Conservation (phyloP, 83 land plant genomes). For the Picea engelmannii region DNA sequence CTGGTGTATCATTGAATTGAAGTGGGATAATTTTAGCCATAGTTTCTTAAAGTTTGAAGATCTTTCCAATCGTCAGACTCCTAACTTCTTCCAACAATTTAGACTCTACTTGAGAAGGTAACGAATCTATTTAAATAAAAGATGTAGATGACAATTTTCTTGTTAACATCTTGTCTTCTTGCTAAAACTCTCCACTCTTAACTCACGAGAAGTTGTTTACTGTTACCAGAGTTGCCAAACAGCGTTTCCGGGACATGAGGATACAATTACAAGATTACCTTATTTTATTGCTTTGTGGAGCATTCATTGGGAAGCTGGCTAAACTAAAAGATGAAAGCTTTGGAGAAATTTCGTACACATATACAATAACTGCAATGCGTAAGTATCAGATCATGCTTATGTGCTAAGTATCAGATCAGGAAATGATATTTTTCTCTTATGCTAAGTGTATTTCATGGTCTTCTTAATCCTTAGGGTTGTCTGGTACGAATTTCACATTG, state of each 20-base stretch:
- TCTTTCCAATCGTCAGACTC: slow-evolving; percentile 72
- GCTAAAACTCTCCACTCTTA: not conserved
- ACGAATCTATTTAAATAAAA: not conserved
- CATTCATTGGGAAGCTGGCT: slow-evolving; percentile 81
- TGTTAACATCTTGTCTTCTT: not conserved
- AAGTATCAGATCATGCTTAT: slow-evolving; percentile 28
- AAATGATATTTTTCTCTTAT: not conserved
- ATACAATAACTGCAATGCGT: slow-evolving; percentile 93
- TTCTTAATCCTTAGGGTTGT: not conserved
- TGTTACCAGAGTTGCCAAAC: slow-evolving; percentile 79
- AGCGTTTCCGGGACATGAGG: slow-evolving; percentile 85
- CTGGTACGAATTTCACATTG: not conserved
- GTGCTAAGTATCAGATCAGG: not conserved
- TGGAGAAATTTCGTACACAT: slow-evolving; percentile 78
- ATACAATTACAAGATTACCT: slow-evolving; percentile 85
- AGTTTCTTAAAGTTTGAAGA: slow-evolving; percentile 58
- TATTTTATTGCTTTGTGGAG: slow-evolving; percentile 89
- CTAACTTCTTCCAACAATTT: slow-evolving; percentile 62
- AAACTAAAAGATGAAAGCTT: slow-evolving; percentile 70
- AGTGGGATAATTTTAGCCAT: slow-evolving; percentile 48
- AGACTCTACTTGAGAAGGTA: slow-evolving; percentile 73
- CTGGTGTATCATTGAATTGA: slow-evolving; percentile 38
- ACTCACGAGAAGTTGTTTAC: not conserved
- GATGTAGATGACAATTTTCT: not conserved
- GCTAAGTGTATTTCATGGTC: not conserved